Percentiles rank a stretch among this genome's conserved stretches.
These are phyloP conservation scores for Chalciporus sp. DNA, from an alignment of 1,284 basidiomycete genomes.

Conservation along the genomic window DNA sequence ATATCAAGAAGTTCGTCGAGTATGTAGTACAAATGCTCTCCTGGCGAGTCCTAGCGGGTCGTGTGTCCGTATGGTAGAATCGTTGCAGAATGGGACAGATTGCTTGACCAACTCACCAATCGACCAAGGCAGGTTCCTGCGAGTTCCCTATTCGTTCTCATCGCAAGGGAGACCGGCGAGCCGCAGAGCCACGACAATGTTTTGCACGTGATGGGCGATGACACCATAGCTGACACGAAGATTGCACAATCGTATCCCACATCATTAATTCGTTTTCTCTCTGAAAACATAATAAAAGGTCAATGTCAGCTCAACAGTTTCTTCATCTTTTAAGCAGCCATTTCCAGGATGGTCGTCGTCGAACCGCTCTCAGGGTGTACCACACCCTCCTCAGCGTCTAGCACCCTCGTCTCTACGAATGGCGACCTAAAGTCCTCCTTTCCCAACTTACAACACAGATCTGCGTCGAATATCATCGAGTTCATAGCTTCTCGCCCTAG, in stretches of 20 bases:
- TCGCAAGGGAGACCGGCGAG: too few species aligned
- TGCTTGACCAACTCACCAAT: too few species aligned
- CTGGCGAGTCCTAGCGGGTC: too few species aligned
- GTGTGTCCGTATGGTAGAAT: too few species aligned
- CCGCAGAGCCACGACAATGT: too few species aligned
- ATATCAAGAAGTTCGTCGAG: background rate
- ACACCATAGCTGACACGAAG: background rate
- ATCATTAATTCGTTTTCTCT: background rate
- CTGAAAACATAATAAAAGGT: constrained; percentile 9
- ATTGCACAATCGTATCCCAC: constrained; percentile 35
- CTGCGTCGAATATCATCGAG: constrained; percentile 69
- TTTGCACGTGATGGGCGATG: constrained; percentile 22
- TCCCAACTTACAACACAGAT: constrained; percentile 39
- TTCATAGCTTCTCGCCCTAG: constrained; percentile 56
- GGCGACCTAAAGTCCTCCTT: constrained; percentile 25
- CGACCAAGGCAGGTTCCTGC: too few species aligned
- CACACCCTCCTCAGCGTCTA: constrained; percentile 8
- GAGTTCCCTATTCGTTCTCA: too few species aligned
- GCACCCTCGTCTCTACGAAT: constrained; percentile 25
- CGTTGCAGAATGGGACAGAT: too few species aligned
- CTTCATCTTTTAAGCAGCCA: background rate
- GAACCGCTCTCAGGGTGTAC: constrained; percentile 8
- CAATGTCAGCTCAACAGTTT: background rate
- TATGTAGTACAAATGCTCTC: background rate
- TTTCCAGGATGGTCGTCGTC: constrained; percentile 19